Evolutionary conservation across 2,329 filamentous ascomycete species (phyloP).

Genomic region (Aspergillus fumigatiaffinis): DNA sequence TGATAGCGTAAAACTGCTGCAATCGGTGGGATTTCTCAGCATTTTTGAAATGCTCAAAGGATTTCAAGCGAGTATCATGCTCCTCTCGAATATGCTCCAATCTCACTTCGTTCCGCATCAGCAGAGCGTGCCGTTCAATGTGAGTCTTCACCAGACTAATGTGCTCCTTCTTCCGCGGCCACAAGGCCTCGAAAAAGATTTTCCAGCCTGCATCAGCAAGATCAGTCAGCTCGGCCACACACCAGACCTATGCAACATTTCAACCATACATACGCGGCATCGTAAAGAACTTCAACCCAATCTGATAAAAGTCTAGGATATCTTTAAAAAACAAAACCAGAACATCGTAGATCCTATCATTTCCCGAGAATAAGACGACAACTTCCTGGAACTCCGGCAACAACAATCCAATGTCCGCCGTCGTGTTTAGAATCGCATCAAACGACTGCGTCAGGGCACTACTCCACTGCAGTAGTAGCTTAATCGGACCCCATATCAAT

Average conservation of each 20-base stretch:
- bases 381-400: slow-evolving; percentile 4
- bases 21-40: neutral
- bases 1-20: slow-evolving; percentile 1
- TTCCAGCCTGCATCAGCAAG: slow-evolving; percentile 4
- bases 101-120: slow-evolving; percentile 6
- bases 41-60: slow-evolving; percentile 5
- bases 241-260: neutral
- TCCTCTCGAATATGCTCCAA: slow-evolving; percentile 3
- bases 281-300: slow-evolving; percentile 29
- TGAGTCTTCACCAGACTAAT: slow-evolving; percentile 1
- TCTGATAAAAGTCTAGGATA: slow-evolving; percentile 35
- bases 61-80: slow-evolving; percentile 2
- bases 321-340: slow-evolving; percentile 34
- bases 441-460: slow-evolving; percentile 1
- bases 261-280: slow-evolving; percentile 15
- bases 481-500: slow-evolving; percentile 5
- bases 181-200: slow-evolving; percentile 5
- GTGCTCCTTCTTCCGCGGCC: neutral
- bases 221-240: too few species aligned
- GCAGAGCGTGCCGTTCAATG: slow-evolving; percentile 4
- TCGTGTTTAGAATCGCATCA: neutral
- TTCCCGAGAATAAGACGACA: neutral
- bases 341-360: neutral
- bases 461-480: slow-evolving; percentile 1
- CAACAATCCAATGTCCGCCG: slow-evolving; percentile 10